Evolutionary conservation across 1,284 basidiomycete genomes (phyloP), one percentile per base, ranked within the genome.

Genomic region (Pascua sp.): DNA sequence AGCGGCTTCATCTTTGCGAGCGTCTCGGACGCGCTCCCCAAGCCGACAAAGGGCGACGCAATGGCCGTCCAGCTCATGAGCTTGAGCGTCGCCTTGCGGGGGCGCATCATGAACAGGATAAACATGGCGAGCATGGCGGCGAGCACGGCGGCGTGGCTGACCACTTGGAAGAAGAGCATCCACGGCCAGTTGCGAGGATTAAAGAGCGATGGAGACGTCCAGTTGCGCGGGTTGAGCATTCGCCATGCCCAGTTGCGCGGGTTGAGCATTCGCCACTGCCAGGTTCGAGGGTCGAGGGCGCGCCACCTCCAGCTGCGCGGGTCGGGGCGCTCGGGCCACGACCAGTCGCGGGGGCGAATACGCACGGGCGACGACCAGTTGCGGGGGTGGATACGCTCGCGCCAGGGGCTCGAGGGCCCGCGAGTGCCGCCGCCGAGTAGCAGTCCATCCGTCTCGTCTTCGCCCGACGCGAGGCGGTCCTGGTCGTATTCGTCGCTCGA

Each of bases 31-130:
- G 49, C 13, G 49, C 41, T 50, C 0, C 41, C 32, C 18, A 50
- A 42, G 41, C 12, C 41, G 18, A 41, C 41, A 37, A 50, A 50
- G 15, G 49, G 49, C 8, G 41, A 41, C 10, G 10, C 49, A 13
- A 32, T 32, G 8, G 41, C 40, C 17, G 49, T 50, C 49, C 49
- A 50, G 13, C 40, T 36, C 49, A 50, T 50, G 49, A 50, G 40
- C 11, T 24, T 50, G 18, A 50, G 40, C 11, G 41, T 50, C 2
- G 49, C 41, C 18, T 50, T 41, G 18, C 36, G 49, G 13, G 49
- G 49, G n/a, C 49, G 49, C 41, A 42, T 42, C 8, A 42, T 42
- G 49, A 13, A 36, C 24, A 50, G 49, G 8, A 50, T 42, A 2
- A 50, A 8, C 18, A 32, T 16, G 12, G 49, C 49, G 24, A 50